These are phyloP conservation scores for Cucurbitaria berberidis DNA, from an alignment of 2,329 filamentous ascomycete genomes.

Conservation along the genomic window DNA sequence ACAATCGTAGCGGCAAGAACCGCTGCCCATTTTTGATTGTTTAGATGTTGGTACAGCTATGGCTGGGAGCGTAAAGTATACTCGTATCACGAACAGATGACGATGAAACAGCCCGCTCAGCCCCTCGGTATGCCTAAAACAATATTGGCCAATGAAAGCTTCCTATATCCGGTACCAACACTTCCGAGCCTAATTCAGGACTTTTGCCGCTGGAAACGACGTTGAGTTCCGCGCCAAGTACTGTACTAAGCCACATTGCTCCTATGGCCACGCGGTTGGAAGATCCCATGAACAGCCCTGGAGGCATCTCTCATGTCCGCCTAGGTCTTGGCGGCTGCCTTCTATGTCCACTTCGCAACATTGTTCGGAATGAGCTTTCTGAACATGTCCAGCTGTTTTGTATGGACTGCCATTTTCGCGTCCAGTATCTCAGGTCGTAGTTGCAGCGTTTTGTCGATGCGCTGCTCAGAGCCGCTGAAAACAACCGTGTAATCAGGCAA, in stretches of 20 bases:
- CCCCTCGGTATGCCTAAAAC: not conserved
- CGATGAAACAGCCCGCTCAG: not conserved
- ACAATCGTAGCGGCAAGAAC: conserved; percentile 1
- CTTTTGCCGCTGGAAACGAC: too few species aligned
- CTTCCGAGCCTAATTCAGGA: not conserved
- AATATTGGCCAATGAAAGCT: not conserved
- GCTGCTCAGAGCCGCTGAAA: conserved; percentile 46
- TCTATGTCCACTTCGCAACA: conserved; percentile 42
- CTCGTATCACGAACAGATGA: not conserved
- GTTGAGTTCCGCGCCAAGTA: too few species aligned
- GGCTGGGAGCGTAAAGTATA: too few species aligned
- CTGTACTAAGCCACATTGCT: not conserved
- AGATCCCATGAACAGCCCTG: too few species aligned
- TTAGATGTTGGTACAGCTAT: not conserved
- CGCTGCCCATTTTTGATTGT: not conserved
- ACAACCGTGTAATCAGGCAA: conserved; percentile 56
- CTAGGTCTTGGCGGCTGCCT: not conserved
- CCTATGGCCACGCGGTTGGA: not conserved
- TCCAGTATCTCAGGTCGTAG: conserved; percentile 37
- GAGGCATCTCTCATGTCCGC: not conserved
- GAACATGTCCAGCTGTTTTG: conserved; percentile 46
- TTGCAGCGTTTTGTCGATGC: conserved; percentile 50
- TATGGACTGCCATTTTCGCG: conserved; percentile 37
- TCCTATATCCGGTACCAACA: too few species aligned
- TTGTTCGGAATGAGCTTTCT: conserved; percentile 46